Conservation (phyloP, 345 rosid genomes). For the Aquilaria yunnanensis region DNA sequence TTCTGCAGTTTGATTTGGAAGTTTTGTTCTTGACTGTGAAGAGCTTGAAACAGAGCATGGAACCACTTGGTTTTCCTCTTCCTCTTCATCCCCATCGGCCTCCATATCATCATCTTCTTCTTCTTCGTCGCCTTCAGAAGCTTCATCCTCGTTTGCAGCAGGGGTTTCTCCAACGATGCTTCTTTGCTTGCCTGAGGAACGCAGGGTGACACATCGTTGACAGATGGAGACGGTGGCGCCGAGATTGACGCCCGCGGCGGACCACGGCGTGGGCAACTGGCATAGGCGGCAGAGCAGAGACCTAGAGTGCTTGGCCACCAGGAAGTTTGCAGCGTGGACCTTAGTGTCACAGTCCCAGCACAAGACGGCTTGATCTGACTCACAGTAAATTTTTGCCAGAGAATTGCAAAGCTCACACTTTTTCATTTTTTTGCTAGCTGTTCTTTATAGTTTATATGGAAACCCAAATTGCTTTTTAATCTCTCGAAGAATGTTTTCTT, state of each 20-base stretch:
- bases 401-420: slow-evolving; percentile 42
- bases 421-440: slow-evolving; percentile 17
- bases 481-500: background rate
- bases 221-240: slow-evolving; percentile 32
- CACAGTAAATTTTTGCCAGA: slow-evolving; percentile 35
- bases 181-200: background rate
- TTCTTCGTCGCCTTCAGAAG: slow-evolving; percentile 9
- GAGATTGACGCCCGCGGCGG: slow-evolving; percentile 31
- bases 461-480: background rate
- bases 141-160: background rate
- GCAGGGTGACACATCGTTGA: slow-evolving; percentile 12
- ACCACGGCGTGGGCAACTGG: slow-evolving; percentile 37
- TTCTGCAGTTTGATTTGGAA: background rate
- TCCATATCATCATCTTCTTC: background rate
- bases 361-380: slow-evolving; percentile 39
- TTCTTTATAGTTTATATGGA: background rate
- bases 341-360: slow-evolving; percentile 48
- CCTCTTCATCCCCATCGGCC: slow-evolving; percentile 15
- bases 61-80: slow-evolving; percentile 38
- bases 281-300: slow-evolving; percentile 39
- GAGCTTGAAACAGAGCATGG: slow-evolving; percentile 24
- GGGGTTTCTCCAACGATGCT: background rate
- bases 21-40: slow-evolving; percentile 13
- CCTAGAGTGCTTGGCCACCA: slow-evolving; percentile 40
- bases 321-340: slow-evolving; percentile 49